Evolutionary conservation across 306 rosid species (phyloP).

Genomic region (Vigna nakashimae): DNA sequence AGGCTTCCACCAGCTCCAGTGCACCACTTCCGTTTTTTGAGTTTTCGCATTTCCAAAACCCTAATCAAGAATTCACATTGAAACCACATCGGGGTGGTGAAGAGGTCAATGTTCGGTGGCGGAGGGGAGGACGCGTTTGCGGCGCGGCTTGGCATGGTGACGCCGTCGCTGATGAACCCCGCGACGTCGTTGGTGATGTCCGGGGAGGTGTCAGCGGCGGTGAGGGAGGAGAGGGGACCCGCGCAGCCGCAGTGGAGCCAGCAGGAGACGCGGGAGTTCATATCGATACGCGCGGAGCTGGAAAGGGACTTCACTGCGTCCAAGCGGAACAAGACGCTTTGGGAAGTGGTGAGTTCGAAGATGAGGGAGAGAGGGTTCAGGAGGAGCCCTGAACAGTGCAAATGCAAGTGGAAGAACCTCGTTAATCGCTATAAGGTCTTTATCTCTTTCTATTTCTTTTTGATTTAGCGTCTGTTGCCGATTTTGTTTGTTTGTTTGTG

Average conservation of each 20-base stretch:
- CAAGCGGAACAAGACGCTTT: constrained; percentile 75
- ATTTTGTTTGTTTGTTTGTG: neutral
- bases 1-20: constrained; percentile 22
- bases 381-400: constrained; percentile 89
- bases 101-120: constrained; percentile 51
- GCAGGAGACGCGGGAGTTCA: constrained; percentile 83
- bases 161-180: constrained; percentile 48
- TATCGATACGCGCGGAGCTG: constrained; percentile 76
- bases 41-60: constrained; percentile 31
- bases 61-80: constrained; percentile 34
- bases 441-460: constrained; percentile 7
- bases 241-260: constrained; percentile 83
- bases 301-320: constrained; percentile 69
- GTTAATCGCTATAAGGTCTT: constrained; percentile 89
- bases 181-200: constrained; percentile 49
- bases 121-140: constrained; percentile 47
- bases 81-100: constrained; percentile 27
- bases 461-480: neutral
- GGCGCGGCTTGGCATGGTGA: constrained; percentile 50
- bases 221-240: constrained; percentile 52
- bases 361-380: constrained; percentile 73
- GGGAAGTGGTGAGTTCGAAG: constrained; percentile 80
- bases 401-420: constrained; percentile 97
- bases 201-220: constrained; percentile 45
- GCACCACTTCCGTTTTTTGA: neutral